Evolutionary conservation across 768 basidiomycete species (phyloP), one percentile per base, ranked within the genome.

Genomic region (Russula sp.): DNA sequence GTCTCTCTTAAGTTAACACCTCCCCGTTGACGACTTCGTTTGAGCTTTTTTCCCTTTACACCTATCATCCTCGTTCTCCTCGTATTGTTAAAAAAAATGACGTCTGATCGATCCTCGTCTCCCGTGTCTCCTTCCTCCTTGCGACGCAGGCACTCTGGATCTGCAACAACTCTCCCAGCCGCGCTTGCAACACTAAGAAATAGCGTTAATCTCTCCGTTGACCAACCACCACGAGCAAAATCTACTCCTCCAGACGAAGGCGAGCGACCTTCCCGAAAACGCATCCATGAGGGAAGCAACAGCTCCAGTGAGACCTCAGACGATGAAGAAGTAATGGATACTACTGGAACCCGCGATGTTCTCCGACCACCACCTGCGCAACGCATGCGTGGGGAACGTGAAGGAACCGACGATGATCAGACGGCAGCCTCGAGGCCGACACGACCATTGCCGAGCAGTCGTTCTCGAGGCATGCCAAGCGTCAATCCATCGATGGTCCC

Each of bases 401-500:
- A 54, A 34, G 49, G 36, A 83, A 0, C 65, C 78, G 16, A 79
- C 80, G 9, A 84, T 71, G 67, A 81, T 9, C 80, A 86, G 26
- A 85, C 83, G 73, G 81, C 83, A 77, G 73, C 75, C 72, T 67
- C 57, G n/a, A 62, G 67, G 16, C 67, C 67, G 24, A 72, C 69
- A 67, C 72, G 68, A 40, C 64, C 66, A 72, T 77, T 64, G 72
- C 78, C 32, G 51, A 69, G 52, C 75, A 80, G 69, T 81, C 79
- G 62, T 28, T 79, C 80, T 8, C 75, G 76, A 13, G 74, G 79
- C 53, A 10, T 68, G 42, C 67, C 67, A 9, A 68, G 26, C 2
- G 80, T 85, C 1, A 92, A 92, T 73, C 91, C 91, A 0, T 80
- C 84, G 63, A 88, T 92, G 85, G 77, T 94, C 5, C 94, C 94